These are phyloP conservation scores for Phaseolus coccineus DNA, from an alignment of 331 rosid species.

Conservation along the genomic window DNA sequence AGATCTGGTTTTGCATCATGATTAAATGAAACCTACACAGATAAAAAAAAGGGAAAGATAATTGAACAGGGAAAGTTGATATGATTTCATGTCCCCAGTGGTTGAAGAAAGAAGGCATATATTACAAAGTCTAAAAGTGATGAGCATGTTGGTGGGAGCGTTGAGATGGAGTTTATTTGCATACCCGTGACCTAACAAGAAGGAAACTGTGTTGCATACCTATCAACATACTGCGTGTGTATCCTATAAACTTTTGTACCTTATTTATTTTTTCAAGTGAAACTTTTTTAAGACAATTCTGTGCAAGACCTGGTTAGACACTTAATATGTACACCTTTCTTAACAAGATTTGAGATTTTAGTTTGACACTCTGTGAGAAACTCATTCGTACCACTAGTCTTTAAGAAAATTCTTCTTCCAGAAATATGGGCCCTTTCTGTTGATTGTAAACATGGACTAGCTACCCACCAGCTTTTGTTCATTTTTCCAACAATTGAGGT, in stretches of 20 bases:
- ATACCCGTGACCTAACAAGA: constrained; percentile 36
- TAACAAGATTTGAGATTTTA: too few relatives aligned
- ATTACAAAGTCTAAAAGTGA: constrained; percentile 49
- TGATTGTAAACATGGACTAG: neutral
- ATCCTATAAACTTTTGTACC: constrained; percentile 18
- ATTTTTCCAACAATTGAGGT: neutral
- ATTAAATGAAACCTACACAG: constrained; percentile 45
- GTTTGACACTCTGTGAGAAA: too few relatives aligned
- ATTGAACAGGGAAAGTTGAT: constrained; percentile 38
- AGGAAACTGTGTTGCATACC: neutral
- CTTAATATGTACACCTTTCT: too few relatives aligned
- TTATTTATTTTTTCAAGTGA: neutral
- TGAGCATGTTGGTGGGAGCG: constrained; percentile 49
- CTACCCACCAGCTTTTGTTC: neutral
- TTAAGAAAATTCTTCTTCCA: constrained; percentile 11
- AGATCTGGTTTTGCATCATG: constrained; percentile 43
- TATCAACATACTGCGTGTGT: constrained; percentile 4
- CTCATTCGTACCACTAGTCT: neutral
- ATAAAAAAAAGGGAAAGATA: constrained; percentile 10
- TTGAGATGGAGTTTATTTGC: constrained; percentile 47
- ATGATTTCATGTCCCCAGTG: constrained; percentile 46
- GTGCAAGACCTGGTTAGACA: too few relatives aligned
- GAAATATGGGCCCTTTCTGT: neutral
- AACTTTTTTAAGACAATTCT: too few relatives aligned
- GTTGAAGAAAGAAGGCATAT: constrained; percentile 54